Conservation (phyloP, 163 green algal genomes). For the Scenedesmus sp. region DNA sequence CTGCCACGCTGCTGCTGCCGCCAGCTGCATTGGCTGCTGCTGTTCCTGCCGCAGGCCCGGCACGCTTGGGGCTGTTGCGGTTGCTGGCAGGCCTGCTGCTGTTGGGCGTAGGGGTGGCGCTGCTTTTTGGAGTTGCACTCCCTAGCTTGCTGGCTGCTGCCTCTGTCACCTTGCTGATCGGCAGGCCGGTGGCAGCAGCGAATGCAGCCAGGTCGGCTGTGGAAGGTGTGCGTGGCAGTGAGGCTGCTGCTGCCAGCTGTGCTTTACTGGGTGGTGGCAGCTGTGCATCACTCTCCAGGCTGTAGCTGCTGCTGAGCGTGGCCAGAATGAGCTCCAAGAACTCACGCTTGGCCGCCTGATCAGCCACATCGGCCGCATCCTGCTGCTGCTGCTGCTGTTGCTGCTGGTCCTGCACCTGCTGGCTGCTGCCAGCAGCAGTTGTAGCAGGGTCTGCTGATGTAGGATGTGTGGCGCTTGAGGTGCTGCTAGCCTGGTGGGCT, state of each 20-base stretch:
- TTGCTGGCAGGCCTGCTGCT: background rate
- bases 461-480: no score
- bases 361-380: background rate
- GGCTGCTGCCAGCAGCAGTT: background rate
- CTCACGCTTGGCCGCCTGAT: constrained; percentile 25
- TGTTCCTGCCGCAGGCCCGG: background rate
- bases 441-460: background rate
- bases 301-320: background rate
- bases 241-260: constrained; percentile 40
- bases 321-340: constrained; percentile 37
- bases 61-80: background rate
- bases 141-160: constrained; percentile 26
- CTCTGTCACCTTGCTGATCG: background rate
- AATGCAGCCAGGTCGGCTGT: constrained; percentile 18
- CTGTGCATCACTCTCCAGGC: constrained; percentile 16
- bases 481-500: background rate
- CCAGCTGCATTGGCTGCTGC: background rate
- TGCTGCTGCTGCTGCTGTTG: background rate
- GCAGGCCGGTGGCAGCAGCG: constrained; percentile 33
- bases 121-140: background rate
- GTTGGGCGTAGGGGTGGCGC: background rate
- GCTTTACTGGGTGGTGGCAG: background rate
- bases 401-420: background rate
- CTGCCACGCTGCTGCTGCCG: background rate
- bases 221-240: constrained; percentile 7